Base-by-base conservation (phyloP, 768 basidiomycete genomes). In the Serpula lacrymans region DNA sequence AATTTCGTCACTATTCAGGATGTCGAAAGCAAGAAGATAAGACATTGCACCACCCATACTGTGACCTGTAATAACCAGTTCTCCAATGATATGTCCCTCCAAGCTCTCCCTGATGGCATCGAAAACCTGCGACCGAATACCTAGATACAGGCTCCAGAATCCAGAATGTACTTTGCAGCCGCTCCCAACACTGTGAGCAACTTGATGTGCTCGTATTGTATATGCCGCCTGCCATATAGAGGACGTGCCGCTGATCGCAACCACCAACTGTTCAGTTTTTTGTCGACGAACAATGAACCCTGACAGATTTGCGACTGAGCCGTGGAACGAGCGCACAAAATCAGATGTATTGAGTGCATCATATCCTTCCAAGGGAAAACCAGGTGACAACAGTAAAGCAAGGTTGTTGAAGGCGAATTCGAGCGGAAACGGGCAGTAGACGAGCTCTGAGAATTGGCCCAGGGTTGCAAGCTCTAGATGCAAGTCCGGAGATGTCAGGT, bases 361-460 rank as follows among this genome's bases (percentile, higher is more conserved):
- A 49, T 77, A 77, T 20, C 65, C 66, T 48, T 79, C 75, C 33
- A 82, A 56, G 20, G 77, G 78, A 53, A 71, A 80, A 10, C 60
- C 58, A 8, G 67, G 59, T 37, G 64, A 58, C 22, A 62, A 53
- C 9, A 80, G 59, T 14, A 49, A 43, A 13, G 58, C 54, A 26
- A 69, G 52, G 48, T 75, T 64, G 12, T 64, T 41, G 43, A 75
- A 67, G 10, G 80, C 51, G 46, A 68, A 64, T n/a, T 62, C 54
- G 22, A 71, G 56, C 14, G 72, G 64, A 28, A 74, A 47, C 4
- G 59, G 39, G 38, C 71, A 69, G 48, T 79, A 74, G 1, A 69
- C 69, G 6, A 77, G 34, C 51, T 80, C 77, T 6, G 76, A 71
- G 53, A 78, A 81, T 60, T 81, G 73, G 11, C 78, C 75, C 68